phyloP scores from a whole-genome alignment of 306 rosid species.

The Pterocarpus santalinus region DNA sequence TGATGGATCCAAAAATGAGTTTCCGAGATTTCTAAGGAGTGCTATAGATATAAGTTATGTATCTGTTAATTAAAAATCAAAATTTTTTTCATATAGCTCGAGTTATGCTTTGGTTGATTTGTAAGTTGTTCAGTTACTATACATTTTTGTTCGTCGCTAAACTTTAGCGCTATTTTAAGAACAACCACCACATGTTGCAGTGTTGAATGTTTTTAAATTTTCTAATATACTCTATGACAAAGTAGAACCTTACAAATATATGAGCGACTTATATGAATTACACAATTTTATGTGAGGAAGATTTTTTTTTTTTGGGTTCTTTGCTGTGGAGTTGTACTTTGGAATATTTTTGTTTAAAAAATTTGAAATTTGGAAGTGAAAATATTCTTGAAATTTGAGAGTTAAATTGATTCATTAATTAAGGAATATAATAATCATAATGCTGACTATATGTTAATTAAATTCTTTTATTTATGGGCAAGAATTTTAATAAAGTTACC shows the following conservation, averaged over 20 bases:
- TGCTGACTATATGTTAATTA: too few relatives aligned
- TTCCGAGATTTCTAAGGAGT: slow-evolving; percentile 79
- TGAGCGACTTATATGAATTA: neutral
- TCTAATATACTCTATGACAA: neutral
- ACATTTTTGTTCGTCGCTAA: neutral
- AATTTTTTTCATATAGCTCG: neutral
- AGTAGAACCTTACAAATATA: neutral
- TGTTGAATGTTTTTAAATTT: neutral
- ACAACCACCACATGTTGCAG: neutral
- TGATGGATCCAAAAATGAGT: slow-evolving; percentile 90
- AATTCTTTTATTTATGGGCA: too few relatives aligned
- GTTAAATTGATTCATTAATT: too few relatives aligned
- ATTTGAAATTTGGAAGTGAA: too few relatives aligned
- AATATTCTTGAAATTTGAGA: too few relatives aligned
- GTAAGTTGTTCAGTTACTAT: slow-evolving; percentile 16
- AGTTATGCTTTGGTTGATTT: slow-evolving; percentile 29
- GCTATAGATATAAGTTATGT: neutral
- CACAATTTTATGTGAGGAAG: neutral
- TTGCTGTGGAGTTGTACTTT: neutral
- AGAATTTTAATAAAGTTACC: too few relatives aligned
- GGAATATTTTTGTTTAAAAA: too few relatives aligned
- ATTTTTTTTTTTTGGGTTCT: neutral
- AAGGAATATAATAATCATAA: too few relatives aligned
- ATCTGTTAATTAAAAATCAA: neutral
- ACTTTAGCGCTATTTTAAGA: slow-evolving; percentile 1